phyloP scores from a whole-genome alignment of 2,329 filamentous ascomycete genomes.

The Epichloe scottii region DNA sequence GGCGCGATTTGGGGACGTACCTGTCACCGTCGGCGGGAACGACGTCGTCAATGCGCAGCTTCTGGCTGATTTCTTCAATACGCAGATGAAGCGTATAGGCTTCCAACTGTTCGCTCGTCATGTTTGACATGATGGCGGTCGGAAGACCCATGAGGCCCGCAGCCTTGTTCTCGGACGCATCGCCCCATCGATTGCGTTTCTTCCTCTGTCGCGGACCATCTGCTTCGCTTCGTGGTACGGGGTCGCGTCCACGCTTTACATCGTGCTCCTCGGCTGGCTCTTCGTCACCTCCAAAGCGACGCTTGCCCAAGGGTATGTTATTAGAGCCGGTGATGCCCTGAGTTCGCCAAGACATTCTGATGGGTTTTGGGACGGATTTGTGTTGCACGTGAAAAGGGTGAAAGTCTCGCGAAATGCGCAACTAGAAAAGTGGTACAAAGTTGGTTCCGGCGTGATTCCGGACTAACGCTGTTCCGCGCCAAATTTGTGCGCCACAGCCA shows the following conservation, averaged over 20 bases:
- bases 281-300: conserved; percentile 64
- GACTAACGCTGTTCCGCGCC: conserved; percentile 1
- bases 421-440: not conserved
- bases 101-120: conserved; percentile 97
- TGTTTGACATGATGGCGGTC: conserved; percentile 90
- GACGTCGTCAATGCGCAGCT: conserved; percentile 97
- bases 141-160: conserved; percentile 95
- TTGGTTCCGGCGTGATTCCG: not conserved
- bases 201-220: conserved; percentile 84
- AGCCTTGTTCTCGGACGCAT: conserved; percentile 95
- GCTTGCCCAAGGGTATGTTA: conserved; percentile 86
- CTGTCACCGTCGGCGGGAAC: conserved; percentile 92
- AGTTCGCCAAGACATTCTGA: conserved; percentile 52
- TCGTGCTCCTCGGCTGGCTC: conserved; percentile 33
- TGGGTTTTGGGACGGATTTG: not conserved
- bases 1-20: conserved; percentile 38
- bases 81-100: conserved; percentile 92
- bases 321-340: conserved; percentile 95
- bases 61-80: conserved; percentile 98
- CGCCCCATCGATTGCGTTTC: conserved; percentile 98
- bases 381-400: not conserved
- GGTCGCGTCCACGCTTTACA: conserved; percentile 84
- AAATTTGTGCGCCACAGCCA: not conserved
- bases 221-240: conserved; percentile 54
- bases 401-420: not conserved